Conservation (phyloP, 2,329 filamentous ascomycete species). For the Incumbomyces delicatus region DNA sequence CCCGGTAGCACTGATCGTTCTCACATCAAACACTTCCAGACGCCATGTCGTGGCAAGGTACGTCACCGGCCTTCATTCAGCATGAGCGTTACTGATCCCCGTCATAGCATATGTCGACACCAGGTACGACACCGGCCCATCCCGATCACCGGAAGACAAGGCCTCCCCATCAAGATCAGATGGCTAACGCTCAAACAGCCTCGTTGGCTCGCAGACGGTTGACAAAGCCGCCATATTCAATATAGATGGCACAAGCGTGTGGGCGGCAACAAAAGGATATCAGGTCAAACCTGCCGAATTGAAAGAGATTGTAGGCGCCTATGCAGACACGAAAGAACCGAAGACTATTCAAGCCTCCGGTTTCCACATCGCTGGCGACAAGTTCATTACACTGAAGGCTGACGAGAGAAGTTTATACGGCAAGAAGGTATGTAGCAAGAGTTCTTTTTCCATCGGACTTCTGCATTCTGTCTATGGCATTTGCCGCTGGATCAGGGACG, state of each 20-base stretch:
- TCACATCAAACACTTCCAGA: too few relatives aligned
- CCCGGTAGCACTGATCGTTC: too few relatives aligned
- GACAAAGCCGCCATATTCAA: slow-evolving; percentile 82
- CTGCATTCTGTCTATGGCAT: too few relatives aligned
- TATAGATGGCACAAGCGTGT: slow-evolving; percentile 66
- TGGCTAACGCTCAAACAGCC: slow-evolving; percentile 41
- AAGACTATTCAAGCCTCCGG: slow-evolving; percentile 63
- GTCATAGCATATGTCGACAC: slow-evolving; percentile 19
- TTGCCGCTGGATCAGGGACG: too few relatives aligned
- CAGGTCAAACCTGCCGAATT: slow-evolving; percentile 53
- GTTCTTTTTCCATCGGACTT: neutral
- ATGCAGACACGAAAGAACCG: slow-evolving; percentile 45
- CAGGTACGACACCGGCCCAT: slow-evolving; percentile 10
- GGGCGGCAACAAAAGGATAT: slow-evolving; percentile 64
- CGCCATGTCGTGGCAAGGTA: slow-evolving; percentile 22
- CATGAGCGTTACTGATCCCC: neutral
- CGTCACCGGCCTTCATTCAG: neutral
- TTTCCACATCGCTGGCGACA: slow-evolving; percentile 63
- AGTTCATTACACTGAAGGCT: slow-evolving; percentile 66
- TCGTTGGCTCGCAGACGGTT: slow-evolving; percentile 67
- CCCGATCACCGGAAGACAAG: neutral
- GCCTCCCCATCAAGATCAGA: neutral
- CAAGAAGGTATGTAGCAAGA: slow-evolving; percentile 57
- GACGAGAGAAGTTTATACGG: slow-evolving; percentile 74
- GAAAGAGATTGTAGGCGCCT: slow-evolving; percentile 41